A percentile compares a stretch with the other conserved stretches of the same genome.
These are phyloP conservation scores for Diplogelasinospora grovesii DNA, from an alignment of 495 filamentous ascomycete genomes.

Conservation along the genomic window DNA sequence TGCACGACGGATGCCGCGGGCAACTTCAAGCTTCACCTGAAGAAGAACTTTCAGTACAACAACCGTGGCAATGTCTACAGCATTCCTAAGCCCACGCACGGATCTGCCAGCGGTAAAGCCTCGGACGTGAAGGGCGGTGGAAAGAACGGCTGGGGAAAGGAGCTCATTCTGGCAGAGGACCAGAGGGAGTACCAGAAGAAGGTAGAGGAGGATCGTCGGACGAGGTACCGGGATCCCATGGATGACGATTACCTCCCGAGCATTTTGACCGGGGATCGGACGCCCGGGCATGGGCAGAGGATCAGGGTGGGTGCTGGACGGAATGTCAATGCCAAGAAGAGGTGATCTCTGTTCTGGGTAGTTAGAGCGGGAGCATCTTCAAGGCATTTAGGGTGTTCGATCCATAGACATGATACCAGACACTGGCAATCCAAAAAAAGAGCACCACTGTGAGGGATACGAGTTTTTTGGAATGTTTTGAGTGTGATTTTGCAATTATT, in stretches of 20 bases:
- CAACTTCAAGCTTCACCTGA: constrained; percentile 79
- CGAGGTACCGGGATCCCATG: constrained; percentile 78
- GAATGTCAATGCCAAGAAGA: constrained; percentile 78
- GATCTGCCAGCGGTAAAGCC: constrained; percentile 68
- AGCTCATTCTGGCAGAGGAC: constrained; percentile 82
- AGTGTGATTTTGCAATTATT: too few species aligned
- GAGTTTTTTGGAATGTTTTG: too few species aligned
- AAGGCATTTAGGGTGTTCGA: too few species aligned
- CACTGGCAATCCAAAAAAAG: too few species aligned
- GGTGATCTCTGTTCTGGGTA: constrained; percentile 10
- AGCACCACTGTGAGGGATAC: too few species aligned
- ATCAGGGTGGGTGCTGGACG: constrained; percentile 78
- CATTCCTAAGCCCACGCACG: constrained; percentile 84
- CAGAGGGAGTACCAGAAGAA: constrained; percentile 85
- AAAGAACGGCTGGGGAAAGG: constrained; percentile 76
- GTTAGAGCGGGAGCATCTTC: too few species aligned
- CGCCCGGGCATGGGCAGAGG: constrained; percentile 54
- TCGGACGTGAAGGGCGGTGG: constrained; percentile 61
- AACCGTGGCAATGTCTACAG: constrained; percentile 83
- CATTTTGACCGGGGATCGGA: constrained; percentile 74
- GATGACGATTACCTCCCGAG: constrained; percentile 87
- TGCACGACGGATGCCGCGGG: constrained; percentile 78
- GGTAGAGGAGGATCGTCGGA: constrained; percentile 53
- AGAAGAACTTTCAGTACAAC: constrained; percentile 96
- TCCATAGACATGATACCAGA: constrained; percentile 1